Percentiles rank a stretch among this genome's conserved stretches.
Conservation (phyloP, 202 grass and related monocot species). For the Zoysia matrella region DNA sequence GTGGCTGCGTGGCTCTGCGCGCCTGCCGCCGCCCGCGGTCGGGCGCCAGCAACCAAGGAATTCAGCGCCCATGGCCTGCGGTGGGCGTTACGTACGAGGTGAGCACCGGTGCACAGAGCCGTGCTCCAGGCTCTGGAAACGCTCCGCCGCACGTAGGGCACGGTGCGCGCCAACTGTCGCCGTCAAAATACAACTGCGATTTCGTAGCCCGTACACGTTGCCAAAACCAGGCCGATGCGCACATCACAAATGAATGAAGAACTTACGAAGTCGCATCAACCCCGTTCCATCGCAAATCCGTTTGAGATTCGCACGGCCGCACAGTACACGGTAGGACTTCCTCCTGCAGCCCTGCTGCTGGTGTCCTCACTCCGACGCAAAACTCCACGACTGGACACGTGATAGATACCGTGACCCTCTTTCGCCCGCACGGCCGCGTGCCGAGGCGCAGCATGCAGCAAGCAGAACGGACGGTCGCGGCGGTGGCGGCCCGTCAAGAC, state of each 20-base stretch:
- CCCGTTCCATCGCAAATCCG: background rate
- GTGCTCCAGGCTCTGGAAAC: background rate
- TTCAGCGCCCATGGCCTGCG: background rate
- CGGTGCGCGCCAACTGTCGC: background rate
- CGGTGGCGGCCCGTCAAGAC: background rate
- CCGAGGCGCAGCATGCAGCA: background rate
- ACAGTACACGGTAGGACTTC: background rate
- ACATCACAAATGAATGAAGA: background rate
- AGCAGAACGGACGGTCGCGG: slow-evolving; percentile 25
- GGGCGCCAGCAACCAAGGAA: background rate
- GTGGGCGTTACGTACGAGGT: slow-evolving; percentile 49
- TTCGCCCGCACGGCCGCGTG: background rate
- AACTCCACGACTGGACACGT: too few species aligned
- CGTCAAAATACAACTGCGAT: background rate
- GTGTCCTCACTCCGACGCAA: too few species aligned
- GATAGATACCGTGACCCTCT: too few species aligned
- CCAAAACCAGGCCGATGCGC: background rate
- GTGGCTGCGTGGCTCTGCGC: background rate
- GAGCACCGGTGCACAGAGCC: background rate
- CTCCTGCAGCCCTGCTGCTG: background rate
- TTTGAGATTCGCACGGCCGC: background rate
- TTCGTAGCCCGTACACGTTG: too few species aligned
- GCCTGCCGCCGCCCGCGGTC: background rate
- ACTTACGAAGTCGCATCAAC: background rate
- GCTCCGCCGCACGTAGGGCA: background rate